Percentiles rank a stretch among this genome's conserved stretches.
These are phyloP conservation scores for Pestalotiopsis sp. DNA, from an alignment of 2,329 filamentous ascomycete genomes.

Conservation along the genomic window DNA sequence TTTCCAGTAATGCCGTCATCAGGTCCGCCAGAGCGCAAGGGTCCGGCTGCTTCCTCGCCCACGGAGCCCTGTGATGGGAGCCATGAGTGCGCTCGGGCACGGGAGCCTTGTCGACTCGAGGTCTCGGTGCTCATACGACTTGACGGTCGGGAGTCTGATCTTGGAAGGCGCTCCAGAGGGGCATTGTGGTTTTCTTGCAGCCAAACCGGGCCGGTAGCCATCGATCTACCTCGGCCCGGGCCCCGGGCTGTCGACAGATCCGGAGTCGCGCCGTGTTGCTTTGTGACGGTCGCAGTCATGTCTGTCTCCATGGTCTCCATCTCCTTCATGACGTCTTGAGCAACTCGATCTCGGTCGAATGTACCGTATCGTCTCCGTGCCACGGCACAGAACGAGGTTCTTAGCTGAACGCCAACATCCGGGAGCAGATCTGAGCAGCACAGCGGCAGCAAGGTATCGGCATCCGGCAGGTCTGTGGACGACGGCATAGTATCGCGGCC, in stretches of 20 bases:
- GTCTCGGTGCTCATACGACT: conserved; percentile 10
- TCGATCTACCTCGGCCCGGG: conserved; percentile 13
- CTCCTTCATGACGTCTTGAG: conserved; percentile 46
- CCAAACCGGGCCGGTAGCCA: conserved; percentile 13
- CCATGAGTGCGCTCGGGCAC: conserved; percentile 20
- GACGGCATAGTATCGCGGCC: conserved; percentile 30
- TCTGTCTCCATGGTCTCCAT: conserved; percentile 27
- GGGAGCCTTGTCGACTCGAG: conserved; percentile 15
- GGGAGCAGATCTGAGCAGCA: conserved; percentile 52
- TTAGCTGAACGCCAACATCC: conserved; percentile 50
- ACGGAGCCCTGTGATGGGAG: conserved; percentile 11
- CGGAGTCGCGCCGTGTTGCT: conserved; percentile 19
- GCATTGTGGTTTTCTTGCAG: conserved; percentile 2
- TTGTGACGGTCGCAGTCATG: conserved; percentile 19
- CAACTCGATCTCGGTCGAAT: conserved; percentile 45
- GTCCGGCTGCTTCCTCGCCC: conserved; percentile 19
- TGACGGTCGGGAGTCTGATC: conserved; percentile 13
- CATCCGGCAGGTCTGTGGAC: conserved; percentile 26
- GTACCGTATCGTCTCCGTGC: conserved; percentile 40
- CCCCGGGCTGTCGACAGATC: conserved; percentile 17
- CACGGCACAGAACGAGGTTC: conserved; percentile 52
- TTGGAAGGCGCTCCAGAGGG: conserved; percentile 13
- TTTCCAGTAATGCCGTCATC: conserved; percentile 57
- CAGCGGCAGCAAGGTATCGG: conserved; percentile 32
- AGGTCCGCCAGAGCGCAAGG: conserved; percentile 25